Base-by-base conservation (phyloP, 768 basidiomycete genomes). In the Pluteus cervinus region DNA sequence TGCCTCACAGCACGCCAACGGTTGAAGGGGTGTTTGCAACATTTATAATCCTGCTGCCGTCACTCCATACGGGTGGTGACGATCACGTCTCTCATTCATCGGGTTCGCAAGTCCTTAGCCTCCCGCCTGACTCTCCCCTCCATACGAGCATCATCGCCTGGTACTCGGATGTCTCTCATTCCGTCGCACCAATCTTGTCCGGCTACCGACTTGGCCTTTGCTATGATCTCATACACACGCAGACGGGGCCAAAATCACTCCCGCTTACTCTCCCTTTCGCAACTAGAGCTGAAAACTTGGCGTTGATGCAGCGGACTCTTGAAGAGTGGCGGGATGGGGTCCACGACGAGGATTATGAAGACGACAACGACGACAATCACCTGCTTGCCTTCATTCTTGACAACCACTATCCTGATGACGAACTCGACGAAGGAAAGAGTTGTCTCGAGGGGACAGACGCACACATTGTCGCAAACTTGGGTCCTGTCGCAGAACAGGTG, bases 81-180 rank as follows among this genome's bases (percentile, higher is more conserved):
- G 63, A 69, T 4, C 63, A 63, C 36, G 52, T 74, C 4, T 60
- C 67, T 0, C 69, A 73, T 50, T 54, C 55, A 1, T 46, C 47
- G 11, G 45, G 47, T 5, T 53, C 51, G 4, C 47, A 58, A 36
- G 51, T 61, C 7, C 56, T 73, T 42, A 64, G 72, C 47, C 47
- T 61, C 4, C 48, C 63, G 3, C 10, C 43, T 1, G 40, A 45
- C 9, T 66, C 66, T n/a, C 36, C 52, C 1, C 33, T 53, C 5
- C 47, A 50, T 3, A 70, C 66, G 0, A 51, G 65, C 1, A 49
- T 69, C 10, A 51, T 74, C 3, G 60, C 73, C 1, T 77, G 73
- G 71, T 73, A 75, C 45, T 72, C 69, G 18, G 73, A 73, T 38
- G 73, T 73, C 33, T 53, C 52, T 31, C 71, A 73, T 48, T 69